phyloP scores from a whole-genome alignment of 1,139 yeast species.

The Zygoascus sp. region DNA sequence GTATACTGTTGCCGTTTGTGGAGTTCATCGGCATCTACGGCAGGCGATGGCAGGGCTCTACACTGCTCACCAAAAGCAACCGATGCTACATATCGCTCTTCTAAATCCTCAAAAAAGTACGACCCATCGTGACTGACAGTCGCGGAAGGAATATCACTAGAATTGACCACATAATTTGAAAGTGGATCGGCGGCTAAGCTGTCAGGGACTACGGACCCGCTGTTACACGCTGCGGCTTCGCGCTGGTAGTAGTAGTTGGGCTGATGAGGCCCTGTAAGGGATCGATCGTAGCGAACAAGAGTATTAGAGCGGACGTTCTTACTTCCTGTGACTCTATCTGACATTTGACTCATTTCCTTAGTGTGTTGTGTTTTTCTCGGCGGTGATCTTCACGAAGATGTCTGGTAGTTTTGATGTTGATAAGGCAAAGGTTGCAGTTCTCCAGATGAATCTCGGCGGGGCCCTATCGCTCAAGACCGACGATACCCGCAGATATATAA shows the following conservation, averaged over 20 bases:
- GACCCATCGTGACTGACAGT: not conserved
- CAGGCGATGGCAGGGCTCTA: too few species aligned
- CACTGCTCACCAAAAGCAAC: too few species aligned
- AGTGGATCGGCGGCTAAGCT: constrained; percentile 52
- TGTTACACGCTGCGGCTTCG: constrained; percentile 55
- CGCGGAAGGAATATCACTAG: not conserved
- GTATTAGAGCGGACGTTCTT: constrained; percentile 36
- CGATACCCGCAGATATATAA: not conserved
- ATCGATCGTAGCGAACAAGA: constrained; percentile 66
- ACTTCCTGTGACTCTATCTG: not conserved
- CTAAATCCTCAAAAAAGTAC: not conserved
- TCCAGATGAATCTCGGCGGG: not conserved
- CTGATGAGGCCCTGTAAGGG: constrained; percentile 52
- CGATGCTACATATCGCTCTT: not conserved
- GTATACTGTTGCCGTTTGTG: not conserved
- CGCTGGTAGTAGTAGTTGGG: constrained; percentile 69
- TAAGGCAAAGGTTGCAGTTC: not conserved
- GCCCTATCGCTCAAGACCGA: not conserved
- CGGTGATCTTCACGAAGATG: not conserved
- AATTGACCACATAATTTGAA: constrained; percentile 4
- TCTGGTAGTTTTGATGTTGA: not conserved
- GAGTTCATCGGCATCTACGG: not conserved
- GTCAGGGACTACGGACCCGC: constrained; percentile 31
- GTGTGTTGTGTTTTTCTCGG: not conserved
- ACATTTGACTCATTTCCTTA: not conserved